Conservation (phyloP, 1,284 basidiomycete species). For the Trichosporon sp. region DNA sequence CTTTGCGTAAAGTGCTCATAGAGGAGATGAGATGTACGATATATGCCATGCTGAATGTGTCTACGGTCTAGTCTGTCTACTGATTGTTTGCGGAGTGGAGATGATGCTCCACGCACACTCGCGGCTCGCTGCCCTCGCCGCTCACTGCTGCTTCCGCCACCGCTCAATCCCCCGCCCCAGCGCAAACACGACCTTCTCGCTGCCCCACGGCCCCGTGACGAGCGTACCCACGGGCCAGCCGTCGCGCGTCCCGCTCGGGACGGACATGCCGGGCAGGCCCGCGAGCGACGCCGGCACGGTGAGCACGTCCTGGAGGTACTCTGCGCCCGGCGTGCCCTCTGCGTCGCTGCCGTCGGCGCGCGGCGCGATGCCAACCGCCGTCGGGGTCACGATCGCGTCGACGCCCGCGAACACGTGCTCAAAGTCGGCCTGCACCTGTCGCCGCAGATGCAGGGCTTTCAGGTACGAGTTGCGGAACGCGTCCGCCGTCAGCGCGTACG, state of each 20-base stretch:
- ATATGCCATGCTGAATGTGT: constrained; percentile 1
- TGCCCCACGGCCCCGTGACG: constrained; percentile 85
- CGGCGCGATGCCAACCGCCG: constrained; percentile 74
- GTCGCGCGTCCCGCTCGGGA: constrained; percentile 61
- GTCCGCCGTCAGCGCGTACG: constrained; percentile 84
- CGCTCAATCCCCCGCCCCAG: constrained; percentile 51
- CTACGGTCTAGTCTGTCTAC: not conserved
- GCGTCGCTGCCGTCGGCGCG: constrained; percentile 13
- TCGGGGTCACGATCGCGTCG: constrained; percentile 77
- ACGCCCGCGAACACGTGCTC: constrained; percentile 64
- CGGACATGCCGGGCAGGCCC: constrained; percentile 74
- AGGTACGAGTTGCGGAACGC: constrained; percentile 96
- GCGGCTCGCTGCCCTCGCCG: not conserved
- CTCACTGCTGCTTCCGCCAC: constrained; percentile 21
- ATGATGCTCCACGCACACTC: too few relatives aligned
- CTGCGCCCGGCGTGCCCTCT: constrained; percentile 46
- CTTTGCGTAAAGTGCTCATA: constrained; percentile 7
- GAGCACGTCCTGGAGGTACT: constrained; percentile 85
- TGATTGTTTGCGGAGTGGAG: not conserved
- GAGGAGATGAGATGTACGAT: not conserved
- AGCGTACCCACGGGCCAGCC: constrained; percentile 85
- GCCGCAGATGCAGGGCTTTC: constrained; percentile 78
- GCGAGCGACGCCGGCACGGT: constrained; percentile 89
- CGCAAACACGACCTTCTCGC: constrained; percentile 61
- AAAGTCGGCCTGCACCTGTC: constrained; percentile 69